Percentiles rank a stretch among this genome's conserved stretches.
phyloP scores from a whole-genome alignment of 2,329 filamentous ascomycete species.

The Fusarium aywerte region DNA sequence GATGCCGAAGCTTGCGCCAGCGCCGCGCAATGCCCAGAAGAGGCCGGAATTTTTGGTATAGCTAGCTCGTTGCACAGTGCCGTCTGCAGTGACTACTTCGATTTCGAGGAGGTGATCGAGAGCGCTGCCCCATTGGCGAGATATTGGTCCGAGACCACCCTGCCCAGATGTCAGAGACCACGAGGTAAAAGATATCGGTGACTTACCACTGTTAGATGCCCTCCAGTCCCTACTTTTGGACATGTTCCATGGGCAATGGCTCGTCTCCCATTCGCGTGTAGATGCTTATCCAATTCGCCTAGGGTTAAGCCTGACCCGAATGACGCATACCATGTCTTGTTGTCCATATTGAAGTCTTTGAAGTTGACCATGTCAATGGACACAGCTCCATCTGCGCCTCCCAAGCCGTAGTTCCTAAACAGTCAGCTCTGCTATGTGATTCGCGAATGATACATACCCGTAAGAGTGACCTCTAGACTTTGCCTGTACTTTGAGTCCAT shows the following conservation, averaged over 20 bases:
- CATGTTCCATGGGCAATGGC: constrained; percentile 70
- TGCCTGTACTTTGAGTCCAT: constrained; percentile 66
- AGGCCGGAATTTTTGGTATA: constrained; percentile 62
- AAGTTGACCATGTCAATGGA: constrained; percentile 66
- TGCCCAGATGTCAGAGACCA: constrained; percentile 39
- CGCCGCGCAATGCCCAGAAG: constrained; percentile 67
- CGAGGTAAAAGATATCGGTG: too few species aligned
- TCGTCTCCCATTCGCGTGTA: constrained; percentile 64
- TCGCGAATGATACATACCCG: constrained; percentile 53
- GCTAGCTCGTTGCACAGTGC: constrained; percentile 60
- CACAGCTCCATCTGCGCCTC: constrained; percentile 62
- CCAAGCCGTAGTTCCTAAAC: constrained; percentile 56
- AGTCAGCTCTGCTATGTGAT: not conserved
- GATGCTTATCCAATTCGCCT: constrained; percentile 60
- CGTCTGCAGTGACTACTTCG: constrained; percentile 65
- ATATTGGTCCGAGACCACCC: constrained; percentile 68
- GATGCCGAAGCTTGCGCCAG: constrained; percentile 66
- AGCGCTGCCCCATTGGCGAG: constrained; percentile 67
- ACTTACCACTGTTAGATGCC: constrained; percentile 66
- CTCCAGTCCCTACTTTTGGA: constrained; percentile 67
- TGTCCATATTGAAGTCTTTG: constrained; percentile 64
- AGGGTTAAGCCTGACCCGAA: constrained; percentile 66
- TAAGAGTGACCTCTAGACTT: constrained; percentile 74
- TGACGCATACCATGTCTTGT: constrained; percentile 62
- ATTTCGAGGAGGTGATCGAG: constrained; percentile 63